Percentiles rank a stretch among this genome's conserved stretches.
Conservation (phyloP, 495 filamentous ascomycete species). For the Wilcoxina mikolae region DNA sequence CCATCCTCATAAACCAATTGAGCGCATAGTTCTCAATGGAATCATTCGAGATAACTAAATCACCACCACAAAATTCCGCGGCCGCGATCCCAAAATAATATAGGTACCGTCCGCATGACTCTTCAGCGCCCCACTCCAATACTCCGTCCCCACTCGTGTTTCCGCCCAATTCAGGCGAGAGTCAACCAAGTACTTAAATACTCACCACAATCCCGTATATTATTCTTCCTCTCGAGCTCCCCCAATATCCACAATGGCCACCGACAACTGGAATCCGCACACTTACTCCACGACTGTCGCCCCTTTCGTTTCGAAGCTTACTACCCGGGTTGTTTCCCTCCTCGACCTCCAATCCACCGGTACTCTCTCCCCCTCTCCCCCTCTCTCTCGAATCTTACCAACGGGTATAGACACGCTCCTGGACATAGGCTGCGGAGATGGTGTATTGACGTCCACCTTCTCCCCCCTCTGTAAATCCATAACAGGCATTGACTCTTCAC, state of each 20-base stretch:
- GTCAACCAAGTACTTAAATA: too few relatives aligned
- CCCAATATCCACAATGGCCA: background rate
- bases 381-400: background rate
- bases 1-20: too few relatives aligned
- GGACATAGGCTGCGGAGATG: conserved; percentile 66
- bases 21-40: too few relatives aligned
- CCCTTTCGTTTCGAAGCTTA: conserved; percentile 57
- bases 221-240: too few relatives aligned
- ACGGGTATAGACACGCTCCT: conserved; percentile 42
- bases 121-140: too few relatives aligned
- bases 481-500: conserved; percentile 51
- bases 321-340: conserved; percentile 48
- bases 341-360: conserved; percentile 40
- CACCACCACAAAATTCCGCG: too few relatives aligned
- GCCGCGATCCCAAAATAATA: too few relatives aligned
- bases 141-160: too few relatives aligned
- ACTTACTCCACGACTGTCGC: conserved; percentile 31
- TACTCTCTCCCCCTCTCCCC: background rate
- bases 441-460: conserved; percentile 46
- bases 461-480: conserved; percentile 36
- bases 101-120: too few relatives aligned
- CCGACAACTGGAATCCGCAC: conserved; percentile 18
- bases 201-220: too few relatives aligned
- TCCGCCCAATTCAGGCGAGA: too few relatives aligned
- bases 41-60: too few relatives aligned